Evolutionary conservation across 2,329 filamentous ascomycete genomes (phyloP), one percentile per base, ranked within the genome.

Genomic region (Aulographum hederae): DNA sequence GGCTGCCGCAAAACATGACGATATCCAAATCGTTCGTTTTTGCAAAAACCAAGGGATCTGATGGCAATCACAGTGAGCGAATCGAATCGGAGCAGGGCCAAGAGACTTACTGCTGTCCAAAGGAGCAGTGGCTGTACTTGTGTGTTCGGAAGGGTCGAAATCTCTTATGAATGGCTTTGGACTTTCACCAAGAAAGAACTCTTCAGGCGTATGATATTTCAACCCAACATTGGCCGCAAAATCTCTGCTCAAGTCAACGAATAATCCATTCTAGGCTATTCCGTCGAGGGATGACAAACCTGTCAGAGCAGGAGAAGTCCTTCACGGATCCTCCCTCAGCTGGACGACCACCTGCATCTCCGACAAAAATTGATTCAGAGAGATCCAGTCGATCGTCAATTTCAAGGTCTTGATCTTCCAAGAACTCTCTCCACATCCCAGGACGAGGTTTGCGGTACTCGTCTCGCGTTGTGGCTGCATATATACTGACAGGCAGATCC

Each of bases 201-300:
- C 85, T 47, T 98, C 89, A 0, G 89, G 89, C 0, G 86, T 93
- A 35, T 73, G 60, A 50, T 86, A 98, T 10, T 58, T 48, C 40
- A 98, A 69, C 3, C 80, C 80, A 10, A 85, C 57, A 46, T 98
- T 95, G 38, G 74, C 63, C 3, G 89, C 86, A 43, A 95, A 77
- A 45, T 94, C 79, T 35, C 81, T 72, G 41, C 14, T 6, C 5
- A 15, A 12, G 19, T 35, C 27, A 36, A 31, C 14, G 20, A 5
- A 5, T 32, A 6, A 5, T 14, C 18, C 5, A 30, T 13, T 18
- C 8, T 28, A n/a, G 14, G 33, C 30, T 23, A 30, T 30, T 27
- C 35, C 46, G 19, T 26, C 30, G 12, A 15, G 19, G 23, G 23
- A 20, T 19, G 30, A 26, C 46, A 28, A 45, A 69, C 65, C 67